phyloP scores from a whole-genome alignment of 1,284 basidiomycete genomes.

The Pseudozyma tsukubaensis region DNA sequence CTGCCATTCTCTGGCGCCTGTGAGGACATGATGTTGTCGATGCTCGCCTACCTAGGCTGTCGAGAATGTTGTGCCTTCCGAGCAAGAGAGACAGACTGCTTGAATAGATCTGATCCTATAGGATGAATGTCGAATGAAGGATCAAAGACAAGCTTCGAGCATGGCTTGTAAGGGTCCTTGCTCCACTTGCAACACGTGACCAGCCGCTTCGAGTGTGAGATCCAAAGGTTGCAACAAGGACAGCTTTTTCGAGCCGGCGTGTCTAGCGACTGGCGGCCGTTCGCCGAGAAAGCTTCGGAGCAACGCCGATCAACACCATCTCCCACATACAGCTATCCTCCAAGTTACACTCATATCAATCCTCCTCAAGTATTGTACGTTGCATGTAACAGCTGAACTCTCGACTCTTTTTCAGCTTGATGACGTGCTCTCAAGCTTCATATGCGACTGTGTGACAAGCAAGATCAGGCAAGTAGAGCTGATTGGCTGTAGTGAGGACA shows the following conservation, averaged over 20 bases:
- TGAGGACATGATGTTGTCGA: constrained; percentile 18
- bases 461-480: neutral
- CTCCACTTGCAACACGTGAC: constrained; percentile 10
- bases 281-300: constrained; percentile 7
- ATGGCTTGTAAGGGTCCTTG: constrained; percentile 8
- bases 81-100: no score
- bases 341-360: neutral
- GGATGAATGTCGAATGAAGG: no score
- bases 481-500: constrained; percentile 1
- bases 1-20: constrained; percentile 14
- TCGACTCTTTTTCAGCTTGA: no score
- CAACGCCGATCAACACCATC: neutral
- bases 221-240: neutral
- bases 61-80: no score
- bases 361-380: neutral
- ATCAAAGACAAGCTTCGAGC: no score
- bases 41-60: neutral
- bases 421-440: no score
- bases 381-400: no score
- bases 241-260: neutral
- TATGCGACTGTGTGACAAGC: no score
- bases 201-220: neutral
- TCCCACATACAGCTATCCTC: no score
- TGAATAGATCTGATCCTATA: no score
- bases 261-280: neutral